These are phyloP conservation scores for Gigaspora rosea DNA, from an alignment of 192 early-diverging fungal species.

Conservation along the genomic window DNA sequence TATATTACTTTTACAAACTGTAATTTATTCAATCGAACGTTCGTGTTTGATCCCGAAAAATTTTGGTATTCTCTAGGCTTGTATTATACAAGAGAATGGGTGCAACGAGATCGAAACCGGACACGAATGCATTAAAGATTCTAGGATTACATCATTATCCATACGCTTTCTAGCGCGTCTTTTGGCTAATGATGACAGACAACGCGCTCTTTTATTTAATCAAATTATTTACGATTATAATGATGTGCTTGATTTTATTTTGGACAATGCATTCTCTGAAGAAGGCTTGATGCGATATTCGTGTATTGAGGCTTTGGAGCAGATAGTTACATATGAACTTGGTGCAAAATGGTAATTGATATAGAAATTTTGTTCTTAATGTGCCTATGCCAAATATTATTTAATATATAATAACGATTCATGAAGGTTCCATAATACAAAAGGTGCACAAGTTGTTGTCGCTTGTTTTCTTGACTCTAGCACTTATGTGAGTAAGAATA, in stretches of 20 bases:
- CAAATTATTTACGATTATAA: constrained; percentile 30
- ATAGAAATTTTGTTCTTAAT: neutral
- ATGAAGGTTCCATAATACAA: constrained; percentile 42
- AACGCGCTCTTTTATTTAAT: constrained; percentile 25
- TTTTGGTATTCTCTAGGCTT: neutral
- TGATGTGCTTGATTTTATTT: constrained; percentile 38
- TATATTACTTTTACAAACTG: neutral
- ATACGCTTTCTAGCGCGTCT: constrained; percentile 41
- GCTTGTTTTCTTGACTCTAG: constrained; percentile 47
- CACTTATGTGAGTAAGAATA: constrained; percentile 43
- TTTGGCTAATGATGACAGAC: constrained; percentile 19
- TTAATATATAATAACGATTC: neutral
- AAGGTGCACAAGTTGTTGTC: constrained; percentile 36
- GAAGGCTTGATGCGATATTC: constrained; percentile 44
- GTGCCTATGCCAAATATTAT: neutral
- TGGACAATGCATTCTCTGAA: constrained; percentile 35
- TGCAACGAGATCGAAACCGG: neutral
- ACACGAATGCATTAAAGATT: constrained; percentile 35
- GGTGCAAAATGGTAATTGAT: constrained; percentile 47
- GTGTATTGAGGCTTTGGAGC: constrained; percentile 40
- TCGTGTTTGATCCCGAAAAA: neutral
- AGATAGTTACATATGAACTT: constrained; percentile 34
- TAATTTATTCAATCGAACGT: neutral
- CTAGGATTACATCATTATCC: constrained; percentile 44
- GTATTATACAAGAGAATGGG: neutral